Percentiles rank a stretch among this genome's conserved stretches.
phyloP scores from a whole-genome alignment of 2,329 filamentous ascomycete species.

The Ramichloridium luteum region DNA sequence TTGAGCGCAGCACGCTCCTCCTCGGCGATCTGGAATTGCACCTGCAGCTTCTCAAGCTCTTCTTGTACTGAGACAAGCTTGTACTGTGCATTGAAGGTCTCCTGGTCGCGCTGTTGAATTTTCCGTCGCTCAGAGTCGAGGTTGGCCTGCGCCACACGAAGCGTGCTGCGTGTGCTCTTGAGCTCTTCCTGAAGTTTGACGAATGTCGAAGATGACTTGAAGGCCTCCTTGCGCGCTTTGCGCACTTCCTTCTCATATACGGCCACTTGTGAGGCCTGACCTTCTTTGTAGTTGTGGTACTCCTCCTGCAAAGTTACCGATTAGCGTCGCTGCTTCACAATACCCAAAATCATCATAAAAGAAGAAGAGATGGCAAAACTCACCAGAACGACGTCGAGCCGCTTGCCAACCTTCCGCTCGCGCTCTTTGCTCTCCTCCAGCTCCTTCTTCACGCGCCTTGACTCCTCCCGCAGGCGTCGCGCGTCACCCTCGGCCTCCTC shows the following conservation, averaged over 20 bases:
- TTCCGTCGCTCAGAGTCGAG: constrained; percentile 53
- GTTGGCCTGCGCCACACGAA: constrained; percentile 45
- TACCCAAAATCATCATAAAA: constrained; percentile 13
- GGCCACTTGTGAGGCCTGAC: constrained; percentile 27
- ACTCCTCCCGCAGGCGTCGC: constrained; percentile 51
- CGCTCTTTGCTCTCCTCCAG: constrained; percentile 54
- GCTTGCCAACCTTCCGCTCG: constrained; percentile 53
- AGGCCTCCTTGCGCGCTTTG: constrained; percentile 57
- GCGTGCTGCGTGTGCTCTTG: constrained; percentile 46
- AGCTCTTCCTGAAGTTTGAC: constrained; percentile 65
- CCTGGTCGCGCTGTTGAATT: constrained; percentile 51
- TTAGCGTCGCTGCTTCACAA: too few relatives aligned
- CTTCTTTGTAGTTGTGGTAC: constrained; percentile 55
- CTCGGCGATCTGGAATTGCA: constrained; percentile 52
- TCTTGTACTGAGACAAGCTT: constrained; percentile 53
- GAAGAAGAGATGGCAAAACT: too few relatives aligned
- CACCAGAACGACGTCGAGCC: constrained; percentile 59
- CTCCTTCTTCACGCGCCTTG: constrained; percentile 42
- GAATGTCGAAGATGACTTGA: constrained; percentile 58
- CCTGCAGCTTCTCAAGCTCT: constrained; percentile 51
- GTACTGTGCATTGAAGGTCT: constrained; percentile 56
- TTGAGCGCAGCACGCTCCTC: constrained; percentile 65
- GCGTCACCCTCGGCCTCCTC: constrained; percentile 63
- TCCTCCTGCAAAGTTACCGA: constrained; percentile 44
- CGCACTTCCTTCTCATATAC: constrained; percentile 65